These are phyloP conservation scores for Pseudocercospora musae DNA, from an alignment of 2,329 filamentous ascomycete genomes.

Conservation along the genomic window DNA sequence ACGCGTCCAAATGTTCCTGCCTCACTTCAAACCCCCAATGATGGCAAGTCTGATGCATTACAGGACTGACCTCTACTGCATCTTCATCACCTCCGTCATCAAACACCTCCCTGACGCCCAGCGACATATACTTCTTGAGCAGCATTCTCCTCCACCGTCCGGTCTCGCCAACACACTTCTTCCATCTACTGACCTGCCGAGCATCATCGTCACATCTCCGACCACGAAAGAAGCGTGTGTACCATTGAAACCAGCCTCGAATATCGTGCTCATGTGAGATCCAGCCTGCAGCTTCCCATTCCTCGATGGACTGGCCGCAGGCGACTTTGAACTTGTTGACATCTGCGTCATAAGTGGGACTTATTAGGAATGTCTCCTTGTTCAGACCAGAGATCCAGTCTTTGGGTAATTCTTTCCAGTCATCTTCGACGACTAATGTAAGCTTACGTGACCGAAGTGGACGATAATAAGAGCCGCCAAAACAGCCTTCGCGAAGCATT, in stretches of 20 bases:
- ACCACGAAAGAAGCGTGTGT: slow-evolving; percentile 52
- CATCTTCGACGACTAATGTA: slow-evolving; percentile 42
- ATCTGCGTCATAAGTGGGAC: slow-evolving; percentile 43
- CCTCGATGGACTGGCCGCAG: slow-evolving; percentile 54
- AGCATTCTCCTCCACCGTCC: slow-evolving; percentile 52
- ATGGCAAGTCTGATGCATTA: slow-evolving; percentile 56
- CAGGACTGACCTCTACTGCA: slow-evolving; percentile 49
- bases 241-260: slow-evolving; percentile 58
- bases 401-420: slow-evolving; percentile 45
- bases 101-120: slow-evolving; percentile 50
- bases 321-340: slow-evolving; percentile 54
- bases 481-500: slow-evolving; percentile 52
- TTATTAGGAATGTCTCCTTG: slow-evolving; percentile 41
- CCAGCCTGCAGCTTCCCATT: slow-evolving; percentile 56
- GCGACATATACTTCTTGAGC: slow-evolving; percentile 50
- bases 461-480: slow-evolving; percentile 53
- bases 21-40: slow-evolving; percentile 55
- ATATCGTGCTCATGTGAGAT: slow-evolving; percentile 54
- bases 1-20: slow-evolving; percentile 50
- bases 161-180: slow-evolving; percentile 51
- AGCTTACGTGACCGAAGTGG: slow-evolving; percentile 47
- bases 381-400: slow-evolving; percentile 46
- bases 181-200: slow-evolving; percentile 52
- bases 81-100: slow-evolving; percentile 44
- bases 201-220: slow-evolving; percentile 52